Evolutionary conservation across 441 rosid species (phyloP).

Genomic region (Aleurites moluccanus): DNA sequence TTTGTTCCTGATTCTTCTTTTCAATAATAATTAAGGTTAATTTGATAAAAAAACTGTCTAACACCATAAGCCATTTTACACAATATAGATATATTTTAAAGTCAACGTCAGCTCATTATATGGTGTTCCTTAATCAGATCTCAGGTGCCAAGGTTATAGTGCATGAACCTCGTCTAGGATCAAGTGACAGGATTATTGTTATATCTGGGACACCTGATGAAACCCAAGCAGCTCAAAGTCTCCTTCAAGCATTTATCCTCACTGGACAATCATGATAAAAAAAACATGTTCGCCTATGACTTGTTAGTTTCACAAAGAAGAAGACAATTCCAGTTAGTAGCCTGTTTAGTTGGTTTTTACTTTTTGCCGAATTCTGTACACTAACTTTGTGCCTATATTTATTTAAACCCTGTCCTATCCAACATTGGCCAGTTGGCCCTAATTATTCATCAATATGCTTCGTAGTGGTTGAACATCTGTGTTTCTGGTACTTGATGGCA

Average conservation of each 20-base stretch:
- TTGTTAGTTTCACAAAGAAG: slow-evolving; percentile 7
- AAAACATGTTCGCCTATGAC: slow-evolving; percentile 2
- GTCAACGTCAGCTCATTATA: slow-evolving; percentile 31
- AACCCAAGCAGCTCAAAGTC: slow-evolving; percentile 96
- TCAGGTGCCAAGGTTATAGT: slow-evolving; percentile 94
- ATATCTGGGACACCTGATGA: slow-evolving; percentile 96
- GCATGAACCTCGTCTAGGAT: slow-evolving; percentile 77
- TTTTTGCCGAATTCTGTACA: slow-evolving; percentile 19
- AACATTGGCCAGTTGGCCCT: slow-evolving; percentile 11
- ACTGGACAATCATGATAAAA: slow-evolving; percentile 56
- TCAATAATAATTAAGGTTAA: slow-evolving; percentile 1
- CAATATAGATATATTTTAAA: slow-evolving; percentile 10
- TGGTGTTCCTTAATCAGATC: slow-evolving; percentile 62
- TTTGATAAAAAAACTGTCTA: slow-evolving; percentile 6
- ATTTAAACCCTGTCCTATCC: slow-evolving; percentile 6
- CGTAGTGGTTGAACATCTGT: slow-evolving; percentile 5
- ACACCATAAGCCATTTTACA: slow-evolving; percentile 15
- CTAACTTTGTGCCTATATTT: slow-evolving; percentile 15
- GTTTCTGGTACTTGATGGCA: neutral
- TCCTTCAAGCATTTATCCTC: slow-evolving; percentile 94
- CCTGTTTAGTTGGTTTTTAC: slow-evolving; percentile 5
- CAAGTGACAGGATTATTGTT: slow-evolving; percentile 78
- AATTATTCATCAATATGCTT: neutral
- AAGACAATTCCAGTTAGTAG: slow-evolving; percentile 7
- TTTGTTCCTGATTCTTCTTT: neutral